phyloP scores from a whole-genome alignment of 768 basidiomycete species.

The Naganishia kalamii region DNA sequence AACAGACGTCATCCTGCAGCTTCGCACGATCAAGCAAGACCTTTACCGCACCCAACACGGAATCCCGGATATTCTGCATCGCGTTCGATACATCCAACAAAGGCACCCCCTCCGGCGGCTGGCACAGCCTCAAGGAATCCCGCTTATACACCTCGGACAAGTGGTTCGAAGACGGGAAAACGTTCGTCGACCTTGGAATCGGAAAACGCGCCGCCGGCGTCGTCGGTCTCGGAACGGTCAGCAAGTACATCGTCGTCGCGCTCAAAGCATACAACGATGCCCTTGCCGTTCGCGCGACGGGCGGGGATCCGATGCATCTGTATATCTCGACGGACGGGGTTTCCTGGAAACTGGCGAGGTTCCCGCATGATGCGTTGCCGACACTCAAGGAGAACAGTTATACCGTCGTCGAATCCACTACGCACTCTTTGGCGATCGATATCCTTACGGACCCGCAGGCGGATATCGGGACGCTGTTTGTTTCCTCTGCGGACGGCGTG shows the following conservation, averaged over 20 bases:
- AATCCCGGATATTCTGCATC: conserved; percentile 79
- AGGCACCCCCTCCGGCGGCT: conserved; percentile 18
- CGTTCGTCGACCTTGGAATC: conserved; percentile 73
- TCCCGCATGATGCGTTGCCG: conserved; percentile 62
- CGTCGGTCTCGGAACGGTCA: conserved; percentile 85
- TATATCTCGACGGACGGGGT: conserved; percentile 80
- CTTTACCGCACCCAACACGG: conserved; percentile 65
- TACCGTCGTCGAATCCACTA: conserved; percentile 86
- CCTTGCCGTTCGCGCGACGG: conserved; percentile 7
- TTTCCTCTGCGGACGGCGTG: conserved; percentile 92
- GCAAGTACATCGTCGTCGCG: conserved; percentile 86
- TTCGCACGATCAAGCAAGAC: conserved; percentile 82
- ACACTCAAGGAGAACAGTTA: conserved; percentile 56
- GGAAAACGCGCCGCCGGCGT: conserved; percentile 81
- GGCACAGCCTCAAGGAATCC: conserved; percentile 54
- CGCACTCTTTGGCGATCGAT: conserved; percentile 89
- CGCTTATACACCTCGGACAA: conserved; percentile 77
- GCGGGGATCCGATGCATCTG: conserved; percentile 50
- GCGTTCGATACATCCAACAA: conserved; percentile 61
- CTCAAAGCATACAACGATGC: conserved; percentile 60
- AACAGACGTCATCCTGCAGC: conserved; percentile 69
- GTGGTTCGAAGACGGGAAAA: conserved; percentile 61
- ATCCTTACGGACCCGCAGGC: conserved; percentile 62
- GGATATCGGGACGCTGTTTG: conserved; percentile 81
- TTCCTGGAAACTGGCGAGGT: conserved; percentile 79